phyloP scores from a whole-genome alignment of 306 rosid species.

The Castanea crenata region DNA sequence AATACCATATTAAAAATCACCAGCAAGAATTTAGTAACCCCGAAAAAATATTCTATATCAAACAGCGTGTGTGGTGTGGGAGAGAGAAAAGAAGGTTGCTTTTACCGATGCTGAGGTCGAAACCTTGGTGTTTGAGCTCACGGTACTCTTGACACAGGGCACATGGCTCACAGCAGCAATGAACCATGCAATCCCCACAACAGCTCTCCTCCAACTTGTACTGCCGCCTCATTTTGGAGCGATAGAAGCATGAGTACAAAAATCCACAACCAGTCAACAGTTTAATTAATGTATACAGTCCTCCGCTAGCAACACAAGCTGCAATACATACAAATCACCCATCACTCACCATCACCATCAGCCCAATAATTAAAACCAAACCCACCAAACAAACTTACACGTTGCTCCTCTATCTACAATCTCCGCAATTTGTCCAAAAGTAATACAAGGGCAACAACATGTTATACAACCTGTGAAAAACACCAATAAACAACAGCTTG shows the following conservation, averaged over 20 bases:
- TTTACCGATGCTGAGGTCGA: constrained; percentile 13
- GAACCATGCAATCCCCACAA: constrained; percentile 16
- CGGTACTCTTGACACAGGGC: constrained; percentile 25
- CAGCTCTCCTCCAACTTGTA: not conserved
- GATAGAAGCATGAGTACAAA: not conserved
- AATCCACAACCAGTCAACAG: not conserved
- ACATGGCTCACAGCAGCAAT: constrained; percentile 2
- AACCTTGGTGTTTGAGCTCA: constrained; percentile 15
- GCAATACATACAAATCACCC: not conserved
- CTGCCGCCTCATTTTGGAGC: constrained; percentile 10
- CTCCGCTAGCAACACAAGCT: not conserved
- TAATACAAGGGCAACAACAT: constrained; percentile 8
- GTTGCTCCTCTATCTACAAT: constrained; percentile 6
- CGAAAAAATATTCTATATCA: not conserved
- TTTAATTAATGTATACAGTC: not conserved
- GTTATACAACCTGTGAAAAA: not conserved
- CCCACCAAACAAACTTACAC: not conserved
- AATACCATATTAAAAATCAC: not conserved
- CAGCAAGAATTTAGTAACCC: not conserved
- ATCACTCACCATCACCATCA: too few species aligned
- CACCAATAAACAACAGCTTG: too few species aligned
- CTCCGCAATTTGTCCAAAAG: constrained; percentile 22
- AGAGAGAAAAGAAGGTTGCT: too few species aligned
- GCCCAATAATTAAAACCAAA: too few species aligned
- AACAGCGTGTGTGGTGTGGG: too few species aligned